A percentile compares a stretch with the other conserved stretches of the same genome.
Conservation (phyloP, 371 early-diverging fungal species). For the Mucor piriformis region DNA sequence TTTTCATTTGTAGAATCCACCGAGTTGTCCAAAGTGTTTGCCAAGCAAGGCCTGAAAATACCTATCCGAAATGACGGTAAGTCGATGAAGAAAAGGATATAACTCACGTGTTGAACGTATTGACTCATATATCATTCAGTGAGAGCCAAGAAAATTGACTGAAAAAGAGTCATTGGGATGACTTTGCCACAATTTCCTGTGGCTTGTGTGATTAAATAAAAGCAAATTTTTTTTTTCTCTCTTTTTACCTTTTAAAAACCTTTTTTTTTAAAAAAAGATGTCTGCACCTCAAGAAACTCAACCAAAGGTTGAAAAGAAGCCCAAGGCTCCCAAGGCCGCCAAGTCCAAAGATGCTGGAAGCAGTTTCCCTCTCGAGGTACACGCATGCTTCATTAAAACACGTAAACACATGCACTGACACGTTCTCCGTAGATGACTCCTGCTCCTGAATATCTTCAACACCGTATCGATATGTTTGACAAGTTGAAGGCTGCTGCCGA, state of each 20-base stretch:
- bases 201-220: background rate
- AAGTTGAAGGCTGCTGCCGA: slow-evolving; percentile 80
- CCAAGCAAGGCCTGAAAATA: slow-evolving; percentile 91
- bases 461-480: slow-evolving; percentile 93
- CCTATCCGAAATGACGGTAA: slow-evolving; percentile 86
- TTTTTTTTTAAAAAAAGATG: background rate
- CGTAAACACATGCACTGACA: background rate
- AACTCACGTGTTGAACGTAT: too few species aligned
- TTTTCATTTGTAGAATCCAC: slow-evolving; percentile 69
- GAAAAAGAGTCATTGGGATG: background rate
- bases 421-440: slow-evolving; percentile 57
- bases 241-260: background rate
- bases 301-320: slow-evolving; percentile 31
- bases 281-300: slow-evolving; percentile 3
- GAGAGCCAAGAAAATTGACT: slow-evolving; percentile 8
- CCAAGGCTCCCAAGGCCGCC: slow-evolving; percentile 57
- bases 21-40: slow-evolving; percentile 83
- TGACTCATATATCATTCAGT: slow-evolving; percentile 4
- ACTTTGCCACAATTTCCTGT: background rate
- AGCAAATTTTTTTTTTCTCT: background rate
- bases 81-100: background rate
- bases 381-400: background rate
- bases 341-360: slow-evolving; percentile 57
- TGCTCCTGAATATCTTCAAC: slow-evolving; percentile 81
- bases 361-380: slow-evolving; percentile 63